phyloP scores from a whole-genome alignment of 306 rosid genomes.

The Corylus americana region DNA sequence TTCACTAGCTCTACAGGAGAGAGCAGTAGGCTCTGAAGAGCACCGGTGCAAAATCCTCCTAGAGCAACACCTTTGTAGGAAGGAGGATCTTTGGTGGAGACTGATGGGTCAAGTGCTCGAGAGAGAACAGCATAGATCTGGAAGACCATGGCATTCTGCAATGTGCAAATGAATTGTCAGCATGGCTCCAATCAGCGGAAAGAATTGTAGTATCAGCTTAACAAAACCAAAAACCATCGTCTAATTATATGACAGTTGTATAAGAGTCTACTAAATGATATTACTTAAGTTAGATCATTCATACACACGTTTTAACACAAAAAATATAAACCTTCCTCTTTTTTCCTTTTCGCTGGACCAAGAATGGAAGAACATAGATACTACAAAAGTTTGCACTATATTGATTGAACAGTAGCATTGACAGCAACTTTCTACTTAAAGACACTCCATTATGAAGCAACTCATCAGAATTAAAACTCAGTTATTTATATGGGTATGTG shows the following conservation, averaged over 20 bases:
- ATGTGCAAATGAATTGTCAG: slow-evolving; percentile 10
- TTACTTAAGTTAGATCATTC: not conserved
- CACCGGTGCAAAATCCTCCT: slow-evolving; percentile 78
- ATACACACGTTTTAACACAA: not conserved
- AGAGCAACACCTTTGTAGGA: slow-evolving; percentile 69
- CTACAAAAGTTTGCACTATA: not conserved
- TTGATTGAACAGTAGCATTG: not conserved
- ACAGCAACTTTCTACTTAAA: not conserved
- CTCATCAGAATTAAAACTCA: not conserved
- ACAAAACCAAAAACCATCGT: not conserved
- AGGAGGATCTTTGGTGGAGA: slow-evolving; percentile 57
- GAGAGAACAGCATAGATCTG: slow-evolving; percentile 75
- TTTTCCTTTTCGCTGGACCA: not conserved
- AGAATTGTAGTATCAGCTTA: not conserved
- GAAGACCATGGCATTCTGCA: slow-evolving; percentile 83
- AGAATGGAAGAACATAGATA: not conserved
- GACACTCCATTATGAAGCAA: not conserved
- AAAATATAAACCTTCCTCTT: not conserved
- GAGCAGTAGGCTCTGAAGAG: slow-evolving; percentile 62
- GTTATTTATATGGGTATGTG: not conserved
- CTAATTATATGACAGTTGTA: too few relatives aligned
- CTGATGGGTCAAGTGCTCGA: slow-evolving; percentile 50
- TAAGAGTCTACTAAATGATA: too few relatives aligned
- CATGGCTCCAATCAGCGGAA: not conserved
- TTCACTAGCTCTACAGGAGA: slow-evolving; percentile 75